A percentile compares a stretch with the other conserved stretches of the same genome.
phyloP scores from a whole-genome alignment of 1,139 yeast species.

The Debaryomycetaceae sp. region DNA sequence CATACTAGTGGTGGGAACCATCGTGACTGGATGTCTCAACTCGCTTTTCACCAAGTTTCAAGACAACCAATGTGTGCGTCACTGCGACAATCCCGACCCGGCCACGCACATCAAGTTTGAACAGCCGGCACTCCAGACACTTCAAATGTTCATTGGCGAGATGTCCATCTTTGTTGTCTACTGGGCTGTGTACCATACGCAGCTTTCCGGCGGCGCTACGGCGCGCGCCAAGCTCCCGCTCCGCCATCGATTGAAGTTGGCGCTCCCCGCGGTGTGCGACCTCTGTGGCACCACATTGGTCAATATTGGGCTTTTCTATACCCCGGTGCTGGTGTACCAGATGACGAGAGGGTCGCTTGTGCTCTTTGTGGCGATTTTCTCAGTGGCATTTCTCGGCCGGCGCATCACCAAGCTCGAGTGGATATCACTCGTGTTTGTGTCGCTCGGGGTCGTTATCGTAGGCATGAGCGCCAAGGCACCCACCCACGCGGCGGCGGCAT shows the following conservation, averaged over 20 bases:
- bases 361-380: slow-evolving; percentile 69
- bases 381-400: slow-evolving; percentile 58
- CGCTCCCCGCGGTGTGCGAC: slow-evolving; percentile 71
- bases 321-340: slow-evolving; percentile 81
- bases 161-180: slow-evolving; percentile 47
- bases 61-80: slow-evolving; percentile 67
- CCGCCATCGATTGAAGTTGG: slow-evolving; percentile 24
- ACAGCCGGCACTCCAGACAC: slow-evolving; percentile 76
- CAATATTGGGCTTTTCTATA: slow-evolving; percentile 69
- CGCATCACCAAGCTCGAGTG: slow-evolving; percentile 61
- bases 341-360: slow-evolving; percentile 82
- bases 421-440: slow-evolving; percentile 57
- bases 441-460: slow-evolving; percentile 66
- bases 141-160: slow-evolving; percentile 82
- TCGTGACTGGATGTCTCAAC: slow-evolving; percentile 70
- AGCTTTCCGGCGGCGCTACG: too few species aligned
- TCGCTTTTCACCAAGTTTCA: slow-evolving; percentile 74
- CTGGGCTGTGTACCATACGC: slow-evolving; percentile 26
- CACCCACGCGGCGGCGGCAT: slow-evolving; percentile 7
- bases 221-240: slow-evolving; percentile 12
- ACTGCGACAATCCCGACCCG: slow-evolving; percentile 46
- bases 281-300: slow-evolving; percentile 69
- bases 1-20: slow-evolving; percentile 44
- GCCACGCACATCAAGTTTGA: slow-evolving; percentile 48
- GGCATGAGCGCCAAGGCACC: slow-evolving; percentile 59